Evolutionary conservation across 1,139 yeast genomes (phyloP), one percentile per base, ranked within the genome.

Genomic region (Geotrichum restrictum): DNA sequence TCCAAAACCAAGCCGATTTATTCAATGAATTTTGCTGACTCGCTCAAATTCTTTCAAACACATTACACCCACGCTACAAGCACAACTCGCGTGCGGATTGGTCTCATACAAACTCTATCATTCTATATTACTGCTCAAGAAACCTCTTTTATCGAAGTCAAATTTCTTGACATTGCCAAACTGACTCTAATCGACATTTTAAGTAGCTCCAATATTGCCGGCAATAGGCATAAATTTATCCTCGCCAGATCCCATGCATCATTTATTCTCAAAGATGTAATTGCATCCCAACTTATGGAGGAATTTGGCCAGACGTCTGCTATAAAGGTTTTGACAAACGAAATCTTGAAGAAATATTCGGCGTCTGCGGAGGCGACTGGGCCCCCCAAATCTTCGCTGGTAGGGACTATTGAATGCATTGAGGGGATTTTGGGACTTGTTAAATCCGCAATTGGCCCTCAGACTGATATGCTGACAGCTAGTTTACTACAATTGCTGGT

Each of bases 231-330:
- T 52, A 58, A 60, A 37, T 51, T 53, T 22, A 49, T 63, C 45
- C 55, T 62, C 27, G 64, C 67, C 1, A 56, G 66, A 29, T 52
- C 63, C 11, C 70, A 69, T 45, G 62, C 63, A 2, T 45, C 51
- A 18, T 64, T 65, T 43, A 49, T 69, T 40, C 57, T 69, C 27
- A 61, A 63, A 36, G 62, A 64, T 18, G 57, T 65, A 11, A 55
- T 69, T 21, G 62, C 66, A 1, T 55, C 51, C 21, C 62, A 64
- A 44, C 44, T 65, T 24, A 59, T 69, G 21, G 72, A 71, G 13
- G 73, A 69, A 49, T 56, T 60, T 38, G 70, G 70, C 3, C 68
- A 67, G 51, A 46, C 66, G 24, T 47, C 60, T 3, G 69, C 69
- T 1, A 49, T 62, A n/a, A 63, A 62, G 45, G 39, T 59, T 11